Evolutionary conservation across 1,284 basidiomycete species (phyloP).

Genomic region (Cryptococcus sp.): DNA sequence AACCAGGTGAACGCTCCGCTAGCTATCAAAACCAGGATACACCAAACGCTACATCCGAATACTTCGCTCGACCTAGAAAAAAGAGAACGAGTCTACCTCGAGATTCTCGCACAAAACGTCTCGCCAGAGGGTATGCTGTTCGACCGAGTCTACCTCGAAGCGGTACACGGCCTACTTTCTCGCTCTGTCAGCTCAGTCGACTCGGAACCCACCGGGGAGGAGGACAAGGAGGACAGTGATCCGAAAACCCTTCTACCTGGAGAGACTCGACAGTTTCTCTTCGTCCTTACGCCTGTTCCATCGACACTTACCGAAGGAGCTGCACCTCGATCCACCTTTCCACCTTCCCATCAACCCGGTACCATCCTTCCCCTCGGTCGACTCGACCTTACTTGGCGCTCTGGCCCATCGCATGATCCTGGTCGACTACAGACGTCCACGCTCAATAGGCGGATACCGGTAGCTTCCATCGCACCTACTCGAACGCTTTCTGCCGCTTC

Average conservation of each 20-base stretch:
- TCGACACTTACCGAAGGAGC: neutral
- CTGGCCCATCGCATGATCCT: slow-evolving; percentile 56
- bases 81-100: slow-evolving; percentile 74
- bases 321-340: slow-evolving; percentile 47
- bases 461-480: neutral
- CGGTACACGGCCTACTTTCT: slow-evolving; percentile 62
- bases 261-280: slow-evolving; percentile 76
- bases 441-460: slow-evolving; percentile 35
- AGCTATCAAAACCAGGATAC: slow-evolving; percentile 84
- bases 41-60: slow-evolving; percentile 63
- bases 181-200: slow-evolving; percentile 15
- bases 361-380: slow-evolving; percentile 67
- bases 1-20: slow-evolving; percentile 76
- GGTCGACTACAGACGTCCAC: slow-evolving; percentile 71
- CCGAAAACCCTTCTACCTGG: slow-evolving; percentile 66
- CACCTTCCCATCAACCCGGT: slow-evolving; percentile 57
- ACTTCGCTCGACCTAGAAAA: slow-evolving; percentile 58
- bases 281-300: slow-evolving; percentile 60
- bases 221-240: slow-evolving; percentile 5
- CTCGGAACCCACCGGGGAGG: slow-evolving; percentile 1
- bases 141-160: slow-evolving; percentile 66
- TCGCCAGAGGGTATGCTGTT: slow-evolving; percentile 71
- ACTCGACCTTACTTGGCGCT: slow-evolving; percentile 69
- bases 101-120: slow-evolving; percentile 80
- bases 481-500: slow-evolving; percentile 2